Conservation (phyloP, 2,329 filamentous ascomycete genomes). For the Colletotrichum horii region DNA sequence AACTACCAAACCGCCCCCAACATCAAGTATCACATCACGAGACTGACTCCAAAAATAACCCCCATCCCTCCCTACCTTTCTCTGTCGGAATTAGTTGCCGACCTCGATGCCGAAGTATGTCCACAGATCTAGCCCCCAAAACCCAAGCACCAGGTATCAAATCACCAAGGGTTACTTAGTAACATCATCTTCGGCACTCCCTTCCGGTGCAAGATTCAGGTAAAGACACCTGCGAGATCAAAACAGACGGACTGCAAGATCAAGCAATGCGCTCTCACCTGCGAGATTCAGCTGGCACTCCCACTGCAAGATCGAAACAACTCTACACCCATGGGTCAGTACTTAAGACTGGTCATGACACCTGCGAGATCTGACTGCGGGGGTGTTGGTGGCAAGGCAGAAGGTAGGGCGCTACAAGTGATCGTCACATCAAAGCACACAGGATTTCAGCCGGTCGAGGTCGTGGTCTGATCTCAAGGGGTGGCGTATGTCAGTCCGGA, state of each 20-base stretch:
- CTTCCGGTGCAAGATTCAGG: not conserved
- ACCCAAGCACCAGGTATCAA: not conserved
- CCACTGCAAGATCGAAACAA: not conserved
- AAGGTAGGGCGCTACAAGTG: not conserved
- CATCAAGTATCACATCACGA: not conserved
- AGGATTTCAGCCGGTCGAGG: not conserved
- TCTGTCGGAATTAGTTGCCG: not conserved
- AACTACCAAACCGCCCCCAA: not conserved
- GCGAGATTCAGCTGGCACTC: not conserved
- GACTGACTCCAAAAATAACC: not conserved
- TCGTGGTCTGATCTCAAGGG: not conserved
- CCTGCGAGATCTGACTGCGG: not conserved
- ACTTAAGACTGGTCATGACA: not conserved
- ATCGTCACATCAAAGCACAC: not conserved
- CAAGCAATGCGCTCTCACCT: fast-evolving
- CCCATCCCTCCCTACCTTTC: not conserved
- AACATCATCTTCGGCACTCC: not conserved
- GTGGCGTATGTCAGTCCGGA: not conserved
- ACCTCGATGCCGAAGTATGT: not conserved
- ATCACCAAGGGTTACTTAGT: not conserved
- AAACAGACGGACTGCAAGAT: not conserved
- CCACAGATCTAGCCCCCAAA: not conserved
- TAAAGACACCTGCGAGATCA: not conserved
- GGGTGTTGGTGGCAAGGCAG: not conserved
- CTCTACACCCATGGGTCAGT: not conserved